A percentile compares a stretch with the other conserved stretches of the same genome.
These are phyloP conservation scores for Fusarium secorum DNA, from an alignment of 2,329 filamentous ascomycete species.

Conservation along the genomic window DNA sequence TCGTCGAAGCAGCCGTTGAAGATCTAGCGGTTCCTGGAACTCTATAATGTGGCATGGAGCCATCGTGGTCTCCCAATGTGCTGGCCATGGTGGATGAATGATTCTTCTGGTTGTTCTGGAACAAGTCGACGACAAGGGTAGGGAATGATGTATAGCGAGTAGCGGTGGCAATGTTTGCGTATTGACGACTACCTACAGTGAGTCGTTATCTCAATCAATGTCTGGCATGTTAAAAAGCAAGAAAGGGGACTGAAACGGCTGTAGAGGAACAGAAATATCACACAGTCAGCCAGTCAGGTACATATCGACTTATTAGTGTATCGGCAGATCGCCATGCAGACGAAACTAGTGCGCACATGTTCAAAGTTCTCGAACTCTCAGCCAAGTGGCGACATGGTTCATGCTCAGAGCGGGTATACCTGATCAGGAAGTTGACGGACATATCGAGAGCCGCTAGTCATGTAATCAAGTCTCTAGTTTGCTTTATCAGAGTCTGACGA, in stretches of 20 bases:
- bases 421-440: constrained; percentile 28
- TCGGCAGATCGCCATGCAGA: constrained; percentile 28
- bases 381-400: constrained; percentile 25
- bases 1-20: constrained; percentile 26
- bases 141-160: not conserved
- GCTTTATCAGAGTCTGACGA: constrained; percentile 2
- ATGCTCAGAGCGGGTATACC: constrained; percentile 21
- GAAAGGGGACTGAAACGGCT: not conserved
- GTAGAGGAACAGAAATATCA: constrained; percentile 12
- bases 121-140: not conserved
- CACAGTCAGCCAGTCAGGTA: not conserved
- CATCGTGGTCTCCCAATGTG: constrained; percentile 10
- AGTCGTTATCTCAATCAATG: constrained; percentile 1
- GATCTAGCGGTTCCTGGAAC: constrained; percentile 20
- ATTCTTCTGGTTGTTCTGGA: not conserved
- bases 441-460: constrained; percentile 24
- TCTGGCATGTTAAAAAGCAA: not conserved
- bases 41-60: constrained; percentile 7
- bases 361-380: constrained; percentile 14
- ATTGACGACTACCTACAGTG: not conserved
- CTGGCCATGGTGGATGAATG: constrained; percentile 11
- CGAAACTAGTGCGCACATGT: constrained; percentile 13
- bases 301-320: constrained; percentile 3
- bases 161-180: not conserved
- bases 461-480: constrained; percentile 21